Evolutionary conservation across 192 early-diverging fungal genomes (phyloP), one percentile per base, ranked within the genome.

Genomic region (Backusella parvicylindrica): DNA sequence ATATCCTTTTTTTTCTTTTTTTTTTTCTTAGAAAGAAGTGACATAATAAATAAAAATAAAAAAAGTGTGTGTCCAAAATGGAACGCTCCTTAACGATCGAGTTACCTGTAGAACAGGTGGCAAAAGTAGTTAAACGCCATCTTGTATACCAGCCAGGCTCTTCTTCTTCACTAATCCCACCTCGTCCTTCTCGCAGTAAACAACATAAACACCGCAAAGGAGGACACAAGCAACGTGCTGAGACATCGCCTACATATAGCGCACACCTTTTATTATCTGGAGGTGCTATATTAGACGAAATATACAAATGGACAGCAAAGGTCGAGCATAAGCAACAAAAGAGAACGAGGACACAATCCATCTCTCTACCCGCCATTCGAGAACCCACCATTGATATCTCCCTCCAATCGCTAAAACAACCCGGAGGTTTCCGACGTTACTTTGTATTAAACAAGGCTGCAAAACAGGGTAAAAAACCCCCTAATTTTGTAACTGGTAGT

Each of bases 231-330:
- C 81, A 31, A 75, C 74, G 35, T 78, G 74, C 72, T 18, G 60
- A 50, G 23, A 41, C 43, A 28, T 60, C 71, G n/a, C 72, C 79
- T 12, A 66, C 73, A 35, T 80, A 81, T 33, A 76, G 41, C 31
- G 41, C 71, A 31, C 87, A 90, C 71, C 89, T 81, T 60, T 76
- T 92, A 40, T 32, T 73, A n/a, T 85, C 88, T n/a, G 89, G 90
- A 47, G 95, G 93, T 33, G 88, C 93, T 60, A 92, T 92, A 75
- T 91, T 94, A 3, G 88, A 92, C 69, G 91, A 95, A 40, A 92
- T 97, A 71, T 97, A 97, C 79, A 91, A 94, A 85, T 96, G 95
- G 95, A 87, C 91, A 16, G 90, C 94, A 56, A 86, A 91, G 71
- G 82, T 89, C 37, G 89, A 91, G 43, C 76, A 84, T 21, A 80